A percentile compares a stretch with the other conserved stretches of the same genome.
phyloP scores from a whole-genome alignment of 2,329 filamentous ascomycete species.

The Exophiala bonariae region DNA sequence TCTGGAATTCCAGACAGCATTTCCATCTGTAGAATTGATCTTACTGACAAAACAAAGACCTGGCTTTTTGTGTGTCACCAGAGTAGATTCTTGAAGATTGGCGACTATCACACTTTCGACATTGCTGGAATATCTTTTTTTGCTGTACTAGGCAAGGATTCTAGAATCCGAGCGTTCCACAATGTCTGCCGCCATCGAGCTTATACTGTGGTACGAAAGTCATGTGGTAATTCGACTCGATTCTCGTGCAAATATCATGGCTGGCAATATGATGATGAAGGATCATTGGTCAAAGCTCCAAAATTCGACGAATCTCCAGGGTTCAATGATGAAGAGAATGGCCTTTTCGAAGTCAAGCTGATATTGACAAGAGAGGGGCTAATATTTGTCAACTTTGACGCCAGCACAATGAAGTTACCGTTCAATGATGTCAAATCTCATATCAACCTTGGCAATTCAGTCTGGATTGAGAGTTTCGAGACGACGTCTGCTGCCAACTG shows the following conservation, averaged over 20 bases:
- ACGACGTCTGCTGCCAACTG: slow-evolving; percentile 19
- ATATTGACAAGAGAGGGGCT: slow-evolving; percentile 21
- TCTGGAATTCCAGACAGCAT: slow-evolving; percentile 36
- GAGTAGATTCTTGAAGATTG: slow-evolving; percentile 50
- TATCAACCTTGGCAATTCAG: slow-evolving; percentile 16
- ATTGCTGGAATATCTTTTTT: slow-evolving; percentile 59
- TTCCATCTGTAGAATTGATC: no score
- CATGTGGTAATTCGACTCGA: slow-evolving; percentile 47
- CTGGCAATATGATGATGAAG: slow-evolving; percentile 61
- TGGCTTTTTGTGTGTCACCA: slow-evolving; percentile 41
- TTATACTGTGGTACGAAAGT: slow-evolving; percentile 56
- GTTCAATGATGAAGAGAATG: slow-evolving; percentile 59
- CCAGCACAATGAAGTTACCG: slow-evolving; percentile 22
- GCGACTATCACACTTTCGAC: slow-evolving; percentile 59
- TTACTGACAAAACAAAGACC: slow-evolving; percentile 14
- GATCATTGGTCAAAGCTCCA: slow-evolving; percentile 61
- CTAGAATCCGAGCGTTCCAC: slow-evolving; percentile 61
- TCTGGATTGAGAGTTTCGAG: slow-evolving; percentile 18
- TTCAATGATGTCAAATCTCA: slow-evolving; percentile 26
- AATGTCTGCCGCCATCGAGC: slow-evolving; percentile 64
- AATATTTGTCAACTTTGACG: slow-evolving; percentile 26
- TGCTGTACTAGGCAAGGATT: slow-evolving; percentile 51
- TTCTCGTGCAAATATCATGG: slow-evolving; percentile 63
- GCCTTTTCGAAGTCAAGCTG: slow-evolving; percentile 44
- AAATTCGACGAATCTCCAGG: slow-evolving; percentile 57